Evolutionary conservation across 768 basidiomycete genomes (phyloP).

Genomic region (Coprinopsis strossmayeri): DNA sequence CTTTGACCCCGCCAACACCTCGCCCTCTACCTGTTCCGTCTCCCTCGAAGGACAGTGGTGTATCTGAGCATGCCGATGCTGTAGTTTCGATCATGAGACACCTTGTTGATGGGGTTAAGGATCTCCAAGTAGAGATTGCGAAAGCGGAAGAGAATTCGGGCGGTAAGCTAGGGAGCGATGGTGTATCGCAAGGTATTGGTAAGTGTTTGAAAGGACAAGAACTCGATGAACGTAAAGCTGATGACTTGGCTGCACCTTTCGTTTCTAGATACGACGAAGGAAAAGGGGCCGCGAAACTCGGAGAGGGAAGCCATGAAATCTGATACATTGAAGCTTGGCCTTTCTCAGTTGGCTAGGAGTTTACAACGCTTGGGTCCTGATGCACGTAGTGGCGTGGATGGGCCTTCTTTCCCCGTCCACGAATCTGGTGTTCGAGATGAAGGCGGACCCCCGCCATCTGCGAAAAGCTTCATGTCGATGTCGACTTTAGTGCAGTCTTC

Average conservation of each 20-base stretch:
- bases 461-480: too few species aligned
- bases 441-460: too few species aligned
- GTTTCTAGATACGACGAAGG: too few species aligned
- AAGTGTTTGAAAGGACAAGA: too few species aligned
- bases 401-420: too few species aligned
- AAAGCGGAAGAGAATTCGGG: background rate
- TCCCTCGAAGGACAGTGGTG: background rate
- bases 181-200: background rate
- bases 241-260: too few species aligned
- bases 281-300: too few species aligned
- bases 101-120: conserved; percentile 1
- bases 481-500: background rate
- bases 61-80: background rate
- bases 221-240: too few species aligned
- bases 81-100: background rate
- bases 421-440: too few species aligned
- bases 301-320: background rate
- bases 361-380: background rate
- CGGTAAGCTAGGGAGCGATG: background rate
- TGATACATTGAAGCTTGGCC: background rate
- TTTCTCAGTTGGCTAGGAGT: background rate
- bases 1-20: background rate
- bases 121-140: background rate
- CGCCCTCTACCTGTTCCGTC: background rate
- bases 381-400: too few species aligned